phyloP scores from a whole-genome alignment of 306 rosid genomes.

The Malus orientalis region DNA sequence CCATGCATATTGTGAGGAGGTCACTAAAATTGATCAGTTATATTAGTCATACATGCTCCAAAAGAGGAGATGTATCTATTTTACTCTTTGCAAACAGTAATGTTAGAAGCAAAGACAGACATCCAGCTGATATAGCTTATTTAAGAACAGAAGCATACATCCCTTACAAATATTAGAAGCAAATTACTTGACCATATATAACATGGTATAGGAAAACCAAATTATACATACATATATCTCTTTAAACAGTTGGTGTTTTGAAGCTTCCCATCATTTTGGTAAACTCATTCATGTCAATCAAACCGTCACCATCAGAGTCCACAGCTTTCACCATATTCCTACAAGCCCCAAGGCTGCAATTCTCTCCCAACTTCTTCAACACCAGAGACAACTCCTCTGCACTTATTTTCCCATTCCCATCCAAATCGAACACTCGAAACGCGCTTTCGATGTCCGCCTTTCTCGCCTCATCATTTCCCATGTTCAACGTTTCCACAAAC shows the following conservation, averaged over 20 bases:
- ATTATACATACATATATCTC: not conserved
- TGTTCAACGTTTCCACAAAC: slow-evolving; percentile 47
- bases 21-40: not conserved
- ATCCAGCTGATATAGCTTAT: not conserved
- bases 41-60: not conserved
- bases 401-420: slow-evolving; percentile 76
- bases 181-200: not conserved
- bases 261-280: slow-evolving; percentile 52
- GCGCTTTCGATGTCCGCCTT: slow-evolving; percentile 49
- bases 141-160: not conserved
- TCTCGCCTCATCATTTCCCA: slow-evolving; percentile 30
- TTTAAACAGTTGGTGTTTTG: slow-evolving; percentile 23
- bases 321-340: slow-evolving; percentile 61
- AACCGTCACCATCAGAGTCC: slow-evolving; percentile 69
- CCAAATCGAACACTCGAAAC: slow-evolving; percentile 58
- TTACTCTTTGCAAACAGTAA: not conserved
- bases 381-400: slow-evolving; percentile 61
- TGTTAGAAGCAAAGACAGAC: not conserved
- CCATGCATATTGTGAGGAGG: not conserved
- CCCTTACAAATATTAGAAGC: not conserved
- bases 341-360: slow-evolving; percentile 46
- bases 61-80: not conserved
- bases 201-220: not conserved
- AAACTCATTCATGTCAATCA: slow-evolving; percentile 61
- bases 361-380: slow-evolving; percentile 55